phyloP scores from a whole-genome alignment of 495 filamentous ascomycete species.

The Letharia lupina region DNA sequence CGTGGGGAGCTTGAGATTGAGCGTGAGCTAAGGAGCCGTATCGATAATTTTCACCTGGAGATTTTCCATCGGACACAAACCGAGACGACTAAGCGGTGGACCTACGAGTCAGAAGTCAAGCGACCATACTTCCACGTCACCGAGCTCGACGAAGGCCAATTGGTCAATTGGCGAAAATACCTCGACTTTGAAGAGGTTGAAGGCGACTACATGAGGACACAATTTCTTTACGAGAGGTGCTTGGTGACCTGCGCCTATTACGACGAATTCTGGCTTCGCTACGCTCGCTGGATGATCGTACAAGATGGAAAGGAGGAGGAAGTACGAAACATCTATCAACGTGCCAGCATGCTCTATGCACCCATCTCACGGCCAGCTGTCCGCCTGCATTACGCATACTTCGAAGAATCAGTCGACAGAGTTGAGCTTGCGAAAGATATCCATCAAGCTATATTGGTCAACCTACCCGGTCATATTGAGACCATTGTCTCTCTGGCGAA shows the following conservation, averaged over 20 bases:
- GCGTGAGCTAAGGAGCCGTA: slow-evolving; percentile 65
- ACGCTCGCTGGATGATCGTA: slow-evolving; percentile 91
- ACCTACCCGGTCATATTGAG: slow-evolving; percentile 69
- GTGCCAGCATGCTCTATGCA: slow-evolving; percentile 73
- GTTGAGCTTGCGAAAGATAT: slow-evolving; percentile 74
- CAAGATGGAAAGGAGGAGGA: slow-evolving; percentile 81
- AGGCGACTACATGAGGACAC: slow-evolving; percentile 62
- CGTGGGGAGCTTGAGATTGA: slow-evolving; percentile 69
- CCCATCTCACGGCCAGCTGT: slow-evolving; percentile 74
- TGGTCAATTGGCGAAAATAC: slow-evolving; percentile 93
- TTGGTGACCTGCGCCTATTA: slow-evolving; percentile 89
- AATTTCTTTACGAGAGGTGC: slow-evolving; percentile 88
- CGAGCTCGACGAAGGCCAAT: slow-evolving; percentile 75
- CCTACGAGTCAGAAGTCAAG: slow-evolving; percentile 90
- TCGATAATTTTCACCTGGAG: slow-evolving; percentile 74
- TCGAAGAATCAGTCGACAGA: slow-evolving; percentile 76
- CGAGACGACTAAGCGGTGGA: slow-evolving; percentile 91
- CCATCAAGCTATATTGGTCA: slow-evolving; percentile 66
- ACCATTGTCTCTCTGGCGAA: slow-evolving; percentile 86
- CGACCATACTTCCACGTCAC: slow-evolving; percentile 96
- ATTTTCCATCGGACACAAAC: slow-evolving; percentile 74
- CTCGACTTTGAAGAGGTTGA: slow-evolving; percentile 92
- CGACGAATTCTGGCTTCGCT: slow-evolving; percentile 96
- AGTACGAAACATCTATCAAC: slow-evolving; percentile 85
- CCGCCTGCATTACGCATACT: slow-evolving; percentile 85